Evolutionary conservation across 305 asterid species (phyloP).

Genomic region (Solanum chacoense): DNA sequence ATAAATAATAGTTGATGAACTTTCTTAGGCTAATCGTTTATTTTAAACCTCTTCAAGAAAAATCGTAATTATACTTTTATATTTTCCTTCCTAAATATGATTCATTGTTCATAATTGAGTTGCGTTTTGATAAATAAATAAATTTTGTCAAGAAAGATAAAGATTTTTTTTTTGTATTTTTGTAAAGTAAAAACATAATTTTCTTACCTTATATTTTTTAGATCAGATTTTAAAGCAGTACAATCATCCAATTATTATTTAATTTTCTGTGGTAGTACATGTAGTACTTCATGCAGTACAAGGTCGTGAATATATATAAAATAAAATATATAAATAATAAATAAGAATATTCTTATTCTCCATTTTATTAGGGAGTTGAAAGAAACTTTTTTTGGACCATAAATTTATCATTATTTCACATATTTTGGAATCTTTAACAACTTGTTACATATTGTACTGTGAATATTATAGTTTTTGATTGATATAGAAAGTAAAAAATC

Average conservation of each 20-base stretch:
- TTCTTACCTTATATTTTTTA: neutral
- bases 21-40: neutral
- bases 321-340: neutral
- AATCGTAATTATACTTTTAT: accelerated
- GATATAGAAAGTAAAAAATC: neutral
- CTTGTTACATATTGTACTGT: neutral
- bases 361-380: neutral
- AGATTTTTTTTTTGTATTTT: neutral
- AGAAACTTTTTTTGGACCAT: neutral
- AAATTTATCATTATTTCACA: neutral
- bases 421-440: neutral
- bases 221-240: neutral
- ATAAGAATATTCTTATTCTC: neutral
- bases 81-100: neutral
- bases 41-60: neutral
- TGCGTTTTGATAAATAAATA: neutral
- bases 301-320: neutral
- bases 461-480: neutral
- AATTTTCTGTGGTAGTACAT: neutral
- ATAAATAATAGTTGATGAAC: too few relatives aligned
- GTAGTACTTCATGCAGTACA: neutral
- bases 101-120: neutral
- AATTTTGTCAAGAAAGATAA: neutral
- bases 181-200: neutral
- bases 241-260: neutral